Conservation (phyloP, 257 asterid species). For the Ajuga chamaepitys region DNA sequence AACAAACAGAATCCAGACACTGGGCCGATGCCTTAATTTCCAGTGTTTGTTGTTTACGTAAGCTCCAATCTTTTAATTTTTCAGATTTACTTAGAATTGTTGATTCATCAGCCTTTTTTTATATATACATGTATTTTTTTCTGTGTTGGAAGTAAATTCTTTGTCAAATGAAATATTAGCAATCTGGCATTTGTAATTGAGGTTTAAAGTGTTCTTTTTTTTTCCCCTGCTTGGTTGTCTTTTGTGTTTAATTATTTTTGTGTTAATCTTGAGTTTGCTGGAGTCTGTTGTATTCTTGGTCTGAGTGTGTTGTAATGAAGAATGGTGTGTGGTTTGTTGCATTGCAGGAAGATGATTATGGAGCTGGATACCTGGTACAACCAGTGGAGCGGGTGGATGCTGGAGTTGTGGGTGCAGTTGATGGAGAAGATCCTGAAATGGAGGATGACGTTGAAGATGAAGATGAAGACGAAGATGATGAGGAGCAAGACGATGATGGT, state of each 20-base stretch:
- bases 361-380: constrained; percentile 57
- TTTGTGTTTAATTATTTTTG: background rate
- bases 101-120: too few relatives aligned
- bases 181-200: background rate
- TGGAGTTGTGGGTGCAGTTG: constrained; percentile 37
- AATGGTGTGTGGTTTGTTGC: background rate
- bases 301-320: background rate
- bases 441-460: constrained; percentile 45
- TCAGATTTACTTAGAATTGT: too few relatives aligned
- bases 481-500: constrained; percentile 59
- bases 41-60: too few relatives aligned
- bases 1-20: too few relatives aligned
- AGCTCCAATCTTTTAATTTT: too few relatives aligned
- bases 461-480: constrained; percentile 55
- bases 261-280: background rate
- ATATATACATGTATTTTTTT: too few relatives aligned
- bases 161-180: background rate
- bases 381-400: constrained; percentile 58
- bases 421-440: constrained; percentile 37
- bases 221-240: background rate
- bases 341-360: constrained; percentile 78
- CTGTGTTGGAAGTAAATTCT: constrained; percentile 15
- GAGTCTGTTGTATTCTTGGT: background rate
- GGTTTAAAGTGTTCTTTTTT: background rate
- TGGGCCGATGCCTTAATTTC: too few relatives aligned